phyloP scores from a whole-genome alignment of 2,329 filamentous ascomycete genomes.

The Epichloe gansuensis region DNA sequence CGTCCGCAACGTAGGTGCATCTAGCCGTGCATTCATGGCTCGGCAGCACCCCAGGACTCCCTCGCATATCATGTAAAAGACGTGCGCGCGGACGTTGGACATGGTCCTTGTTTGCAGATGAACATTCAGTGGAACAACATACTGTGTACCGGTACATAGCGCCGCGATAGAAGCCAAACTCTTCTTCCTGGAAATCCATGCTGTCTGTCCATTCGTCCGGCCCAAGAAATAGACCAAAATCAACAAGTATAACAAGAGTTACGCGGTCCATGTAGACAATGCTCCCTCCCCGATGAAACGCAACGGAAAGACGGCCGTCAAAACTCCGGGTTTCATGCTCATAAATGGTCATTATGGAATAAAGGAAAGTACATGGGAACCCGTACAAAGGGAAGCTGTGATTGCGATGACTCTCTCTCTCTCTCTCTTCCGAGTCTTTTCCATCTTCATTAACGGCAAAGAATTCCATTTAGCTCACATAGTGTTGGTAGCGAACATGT shows the following conservation, averaged over 20 bases:
- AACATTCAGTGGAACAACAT: background rate
- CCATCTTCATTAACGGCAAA: background rate
- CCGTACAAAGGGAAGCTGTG: background rate
- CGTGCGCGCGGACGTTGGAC: background rate
- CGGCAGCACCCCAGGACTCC: too few species aligned
- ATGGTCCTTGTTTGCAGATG: background rate
- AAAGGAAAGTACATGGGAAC: constrained; percentile 1
- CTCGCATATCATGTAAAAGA: too few species aligned
- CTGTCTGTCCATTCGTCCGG: background rate
- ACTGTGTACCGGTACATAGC: background rate
- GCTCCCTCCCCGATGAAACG: background rate
- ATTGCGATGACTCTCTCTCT: background rate
- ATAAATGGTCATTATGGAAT: constrained; percentile 3
- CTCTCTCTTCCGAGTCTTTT: background rate
- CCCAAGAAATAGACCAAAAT: background rate
- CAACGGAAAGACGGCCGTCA: background rate
- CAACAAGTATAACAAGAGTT: too few species aligned
- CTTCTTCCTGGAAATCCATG: background rate
- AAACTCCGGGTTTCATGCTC: constrained; percentile 6
- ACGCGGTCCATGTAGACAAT: background rate
- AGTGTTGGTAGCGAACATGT: constrained; percentile 2
- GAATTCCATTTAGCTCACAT: background rate
- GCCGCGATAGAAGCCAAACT: background rate
- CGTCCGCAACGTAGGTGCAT: too few species aligned
- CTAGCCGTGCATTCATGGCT: too few species aligned